Evolutionary conservation across 345 rosid genomes (phyloP), one percentile per base, ranked within the genome.

Genomic region (Bruguiera gymnorhiza): DNA sequence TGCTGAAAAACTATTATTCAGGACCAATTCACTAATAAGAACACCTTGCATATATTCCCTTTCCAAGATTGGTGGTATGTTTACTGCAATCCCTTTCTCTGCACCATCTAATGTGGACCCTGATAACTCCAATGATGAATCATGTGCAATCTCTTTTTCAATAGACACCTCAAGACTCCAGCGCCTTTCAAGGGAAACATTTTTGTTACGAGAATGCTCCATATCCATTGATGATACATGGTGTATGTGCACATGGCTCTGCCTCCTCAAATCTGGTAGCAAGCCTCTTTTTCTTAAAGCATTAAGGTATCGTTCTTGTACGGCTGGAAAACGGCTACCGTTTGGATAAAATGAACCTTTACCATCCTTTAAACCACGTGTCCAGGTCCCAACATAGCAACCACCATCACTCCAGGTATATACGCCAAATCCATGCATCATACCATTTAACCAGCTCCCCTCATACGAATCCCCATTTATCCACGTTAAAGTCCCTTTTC

Each of bases 31-130:
- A 72, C 88, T 95, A 19, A 95, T 95, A 70, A 91, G 81, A 73
- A 95, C 97, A 70, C 97, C 99, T 84, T 95, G 99, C 96, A 89
- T 87, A 71, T 95, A 95, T 76, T 95, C 99, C 62, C 97, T 82
- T 76, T 95, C 97, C 83, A 95, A 79, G 70, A 85, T 86, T 24
- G 98, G 80, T 0, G 66, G 89, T 72, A 76, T 48, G 66, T 78
- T 83, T 43, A 76, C 65, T 59, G 80, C 83, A 62, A 26, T 59
- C 70, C 74, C 83, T 65, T 68, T 83, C 52, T 78, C 82, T 67
- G 60, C 65, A 21, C 86, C 77, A 58, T 81, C 91, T 57, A 74
- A 67, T 60, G 72, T 68, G 15, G 87, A 75, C 27, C 83, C 88
- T 26, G 87, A 78, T 63, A 85, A 76, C 55, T 79, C 90, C 9